These are phyloP conservation scores for Endotrypanum monterogeii DNA, from an alignment of 208 protist species.

Conservation along the genomic window DNA sequence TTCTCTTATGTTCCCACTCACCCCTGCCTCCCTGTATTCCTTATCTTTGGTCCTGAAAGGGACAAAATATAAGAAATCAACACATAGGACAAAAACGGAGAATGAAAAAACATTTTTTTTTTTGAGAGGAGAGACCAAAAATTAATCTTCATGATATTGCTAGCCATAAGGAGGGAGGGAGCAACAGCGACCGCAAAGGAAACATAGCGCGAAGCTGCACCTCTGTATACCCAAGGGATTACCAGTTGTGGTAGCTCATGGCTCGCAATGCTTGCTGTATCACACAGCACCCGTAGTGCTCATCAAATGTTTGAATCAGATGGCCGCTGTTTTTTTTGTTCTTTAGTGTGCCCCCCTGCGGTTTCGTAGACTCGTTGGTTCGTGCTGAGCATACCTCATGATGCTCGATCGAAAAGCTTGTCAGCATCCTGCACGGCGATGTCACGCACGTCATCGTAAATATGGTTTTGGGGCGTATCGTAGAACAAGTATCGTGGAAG, in stretches of 20 bases:
- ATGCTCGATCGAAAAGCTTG: background rate
- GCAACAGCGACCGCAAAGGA: background rate
- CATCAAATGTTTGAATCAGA: no score
- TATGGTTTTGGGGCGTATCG: background rate
- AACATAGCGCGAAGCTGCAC: background rate
- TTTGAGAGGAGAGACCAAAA: background rate
- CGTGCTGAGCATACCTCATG: background rate
- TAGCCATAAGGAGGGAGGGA: background rate
- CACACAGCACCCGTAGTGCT: background rate
- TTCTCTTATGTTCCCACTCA: no score
- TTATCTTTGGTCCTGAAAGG: background rate
- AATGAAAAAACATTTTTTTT: background rate
- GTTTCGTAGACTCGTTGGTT: background rate
- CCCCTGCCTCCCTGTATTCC: background rate
- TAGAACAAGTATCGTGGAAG: background rate
- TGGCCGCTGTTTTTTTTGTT: background rate
- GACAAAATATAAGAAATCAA: background rate
- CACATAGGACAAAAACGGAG: background rate
- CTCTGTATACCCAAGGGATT: background rate
- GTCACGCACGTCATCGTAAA: background rate
- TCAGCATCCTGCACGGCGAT: background rate
- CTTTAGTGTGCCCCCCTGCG: background rate
- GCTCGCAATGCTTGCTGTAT: background rate
- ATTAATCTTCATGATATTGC: background rate
- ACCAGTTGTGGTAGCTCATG: background rate